Evolutionary conservation across 2,329 filamentous ascomycete species (phyloP).

Genomic region (Colletotrichum costaricense): DNA sequence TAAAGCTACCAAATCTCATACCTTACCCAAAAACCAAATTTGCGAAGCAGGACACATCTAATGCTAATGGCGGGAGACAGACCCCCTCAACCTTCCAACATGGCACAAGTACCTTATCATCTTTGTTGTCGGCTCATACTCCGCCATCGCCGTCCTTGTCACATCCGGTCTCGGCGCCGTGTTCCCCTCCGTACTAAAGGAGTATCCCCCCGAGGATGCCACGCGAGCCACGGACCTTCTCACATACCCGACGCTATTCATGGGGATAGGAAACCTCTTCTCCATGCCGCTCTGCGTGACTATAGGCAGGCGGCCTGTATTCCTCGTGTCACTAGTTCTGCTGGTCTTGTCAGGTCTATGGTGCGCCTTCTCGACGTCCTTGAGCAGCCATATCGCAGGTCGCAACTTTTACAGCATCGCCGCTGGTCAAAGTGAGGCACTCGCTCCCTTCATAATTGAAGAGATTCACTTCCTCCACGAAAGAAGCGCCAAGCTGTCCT

Average conservation of each 20-base stretch:
- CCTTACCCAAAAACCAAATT: neutral
- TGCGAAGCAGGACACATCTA: no score
- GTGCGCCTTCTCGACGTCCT: slow-evolving; percentile 12
- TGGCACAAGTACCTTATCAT: slow-evolving; percentile 40
- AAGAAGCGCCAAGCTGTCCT: slow-evolving; percentile 31
- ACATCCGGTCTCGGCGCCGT: slow-evolving; percentile 36
- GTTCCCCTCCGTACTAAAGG: slow-evolving; percentile 33
- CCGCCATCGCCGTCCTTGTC: slow-evolving; percentile 34
- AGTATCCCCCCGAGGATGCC: slow-evolving; percentile 32
- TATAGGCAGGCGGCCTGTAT: slow-evolving; percentile 46
- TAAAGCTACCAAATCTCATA: neutral
- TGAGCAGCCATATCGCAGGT: slow-evolving; percentile 37
- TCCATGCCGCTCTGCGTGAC: slow-evolving; percentile 46
- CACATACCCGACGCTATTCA: slow-evolving; percentile 45
- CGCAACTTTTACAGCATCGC: slow-evolving; percentile 45
- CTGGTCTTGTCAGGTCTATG: slow-evolving; percentile 40
- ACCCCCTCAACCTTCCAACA: slow-evolving; percentile 41
- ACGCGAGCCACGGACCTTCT: slow-evolving; percentile 40
- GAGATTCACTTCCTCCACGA: slow-evolving; percentile 41
- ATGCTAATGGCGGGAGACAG: slow-evolving; percentile 18
- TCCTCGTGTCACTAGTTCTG: slow-evolving; percentile 42
- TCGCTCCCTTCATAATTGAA: slow-evolving; percentile 39
- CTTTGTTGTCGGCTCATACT: slow-evolving; percentile 36
- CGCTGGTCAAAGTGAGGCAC: slow-evolving; percentile 46
- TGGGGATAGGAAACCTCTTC: slow-evolving; percentile 43